Evolutionary conservation across 305 asterid species (phyloP).

Genomic region (Fraxinus greggii): DNA sequence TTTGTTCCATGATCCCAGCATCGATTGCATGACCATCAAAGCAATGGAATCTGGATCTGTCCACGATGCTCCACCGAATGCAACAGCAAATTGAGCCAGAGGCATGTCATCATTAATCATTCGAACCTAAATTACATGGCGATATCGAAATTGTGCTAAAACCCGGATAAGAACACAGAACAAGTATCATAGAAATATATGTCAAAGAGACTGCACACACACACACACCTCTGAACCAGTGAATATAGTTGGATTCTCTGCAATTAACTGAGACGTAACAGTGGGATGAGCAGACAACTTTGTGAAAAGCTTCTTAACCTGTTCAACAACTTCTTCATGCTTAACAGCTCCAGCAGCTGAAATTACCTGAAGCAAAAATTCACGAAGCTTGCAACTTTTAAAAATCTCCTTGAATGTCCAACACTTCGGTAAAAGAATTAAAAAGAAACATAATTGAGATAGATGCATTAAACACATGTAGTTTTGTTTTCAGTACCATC

Average conservation of each 20-base stretch:
- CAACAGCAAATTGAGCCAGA: conserved; percentile 66
- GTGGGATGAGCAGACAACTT: conserved; percentile 61
- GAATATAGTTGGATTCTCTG: conserved; percentile 68
- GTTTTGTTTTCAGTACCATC: conserved; percentile 41
- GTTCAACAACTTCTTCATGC: conserved; percentile 73
- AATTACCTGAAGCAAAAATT: conserved; percentile 48
- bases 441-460: not conserved
- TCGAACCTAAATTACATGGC: conserved; percentile 54
- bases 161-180: not conserved
- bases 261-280: conserved; percentile 62
- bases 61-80: conserved; percentile 75
- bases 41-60: conserved; percentile 72
- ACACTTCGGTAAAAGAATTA: not conserved
- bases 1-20: conserved; percentile 84
- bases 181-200: not conserved
- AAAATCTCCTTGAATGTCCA: not conserved
- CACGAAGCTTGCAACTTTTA: conserved; percentile 12
- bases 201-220: not conserved
- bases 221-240: conserved; percentile 83
- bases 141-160: not conserved
- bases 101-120: conserved; percentile 71
- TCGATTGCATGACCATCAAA: conserved; percentile 65
- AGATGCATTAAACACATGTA: not conserved
- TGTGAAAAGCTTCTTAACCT: conserved; percentile 64
- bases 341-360: conserved; percentile 82